These are phyloP conservation scores for Chlamydomonas asymmetrica DNA, from an alignment of 139 green algal species.

Conservation along the genomic window DNA sequence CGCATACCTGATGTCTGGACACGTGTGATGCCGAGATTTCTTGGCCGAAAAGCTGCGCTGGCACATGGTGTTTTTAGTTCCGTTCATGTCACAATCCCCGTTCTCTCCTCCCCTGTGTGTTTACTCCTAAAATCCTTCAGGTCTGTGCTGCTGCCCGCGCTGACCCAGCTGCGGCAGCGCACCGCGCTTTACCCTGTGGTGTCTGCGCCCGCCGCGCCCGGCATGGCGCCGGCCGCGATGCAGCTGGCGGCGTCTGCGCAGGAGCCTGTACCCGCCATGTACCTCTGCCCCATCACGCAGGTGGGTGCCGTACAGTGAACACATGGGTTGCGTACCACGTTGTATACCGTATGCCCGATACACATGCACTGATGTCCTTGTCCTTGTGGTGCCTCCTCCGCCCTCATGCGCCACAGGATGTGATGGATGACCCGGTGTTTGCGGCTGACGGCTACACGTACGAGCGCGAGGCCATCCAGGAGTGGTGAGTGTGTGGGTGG, in stretches of 20 bases:
- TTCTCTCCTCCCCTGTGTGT: too few relatives aligned
- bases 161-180: conserved; percentile 48
- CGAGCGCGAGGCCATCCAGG: conserved; percentile 59
- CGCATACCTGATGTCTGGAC: too few relatives aligned
- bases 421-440: conserved; percentile 72
- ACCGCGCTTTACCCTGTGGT: conserved; percentile 39
- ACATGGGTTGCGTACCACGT: too few relatives aligned
- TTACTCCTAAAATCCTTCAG: not conserved
- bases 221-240: not conserved
- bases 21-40: too few relatives aligned
- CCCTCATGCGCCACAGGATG: conserved; percentile 22
- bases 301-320: conserved; percentile 2
- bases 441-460: conserved; percentile 74
- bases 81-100: too few relatives aligned
- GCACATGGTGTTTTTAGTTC: too few relatives aligned
- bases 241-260: not conserved
- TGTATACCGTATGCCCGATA: too few relatives aligned
- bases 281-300: conserved; percentile 63
- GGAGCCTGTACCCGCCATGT: conserved; percentile 39
- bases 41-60: too few relatives aligned
- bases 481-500: too few relatives aligned
- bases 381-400: not conserved
- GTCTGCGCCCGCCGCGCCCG: conserved; percentile 6
- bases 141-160: conserved; percentile 30
- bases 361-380: too few relatives aligned